Base-by-base conservation (phyloP, 257 asterid species). In the Solanum gandarillasii region DNA sequence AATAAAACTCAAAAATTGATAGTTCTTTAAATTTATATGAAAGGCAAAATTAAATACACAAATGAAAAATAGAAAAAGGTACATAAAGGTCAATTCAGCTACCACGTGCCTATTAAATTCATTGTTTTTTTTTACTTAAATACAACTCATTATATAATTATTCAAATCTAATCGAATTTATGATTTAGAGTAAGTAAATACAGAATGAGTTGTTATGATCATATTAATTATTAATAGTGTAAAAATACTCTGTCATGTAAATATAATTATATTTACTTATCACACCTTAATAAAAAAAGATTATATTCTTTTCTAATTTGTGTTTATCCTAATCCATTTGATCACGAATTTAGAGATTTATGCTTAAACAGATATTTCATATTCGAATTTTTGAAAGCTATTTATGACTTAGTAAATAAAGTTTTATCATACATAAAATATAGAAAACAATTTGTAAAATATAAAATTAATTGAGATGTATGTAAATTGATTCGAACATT, bases 401-500 rank as follows among this genome's bases (percentile, higher is more conserved):
- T 67, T 25, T 7, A 29, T 12, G 5, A 12, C 7, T 68, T 12
- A 68, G 1, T 27, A 1, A 1, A 68, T 68, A 27, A 2, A 3
- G 1, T 68, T 68, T 27, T 27, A 13, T 12, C 35, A 3, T 12
- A n/a, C 16, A 65, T 65, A 65, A 10, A 11, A 2, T 65, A 65
- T 52, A 65, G 1, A 65, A 65, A 65, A 11, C 3, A 65, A 6
- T 65, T n/a, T n/a, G 12, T 65, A n/a, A n/a, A 5, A 23, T 62
- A 25, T 25, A 65, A 65, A 65, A 25, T 68, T 68, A 27, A 27
- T 68, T 0, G 0, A 68, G 0, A 12, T 3, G 2, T 6, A 12
- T 4, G 2, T 2, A 27, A 68, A 68, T 3, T 5, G 2, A 68
- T 12, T 1, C 0, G 1, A 68, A 27, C 0, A 25, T 3, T 62